phyloP scores from a whole-genome alignment of 192 early-diverging fungal genomes.

The Linnemannia exigua region DNA sequence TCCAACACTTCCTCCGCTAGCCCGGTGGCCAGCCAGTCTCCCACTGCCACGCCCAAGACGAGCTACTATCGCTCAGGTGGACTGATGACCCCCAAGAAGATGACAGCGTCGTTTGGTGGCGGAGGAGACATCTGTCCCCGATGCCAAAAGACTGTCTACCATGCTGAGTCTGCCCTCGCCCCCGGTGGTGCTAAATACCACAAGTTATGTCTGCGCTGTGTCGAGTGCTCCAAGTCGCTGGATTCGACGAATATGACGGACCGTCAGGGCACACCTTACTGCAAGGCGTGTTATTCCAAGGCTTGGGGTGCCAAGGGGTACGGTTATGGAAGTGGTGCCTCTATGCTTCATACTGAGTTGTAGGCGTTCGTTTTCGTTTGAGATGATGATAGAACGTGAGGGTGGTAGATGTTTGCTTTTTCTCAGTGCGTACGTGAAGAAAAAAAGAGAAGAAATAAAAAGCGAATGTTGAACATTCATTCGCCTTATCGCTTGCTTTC shows the following conservation, averaged over 20 bases:
- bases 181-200: slow-evolving; percentile 72
- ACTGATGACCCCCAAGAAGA: slow-evolving; percentile 52
- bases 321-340: slow-evolving; percentile 58
- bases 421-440: not conserved
- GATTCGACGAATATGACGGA: slow-evolving; percentile 72
- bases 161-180: slow-evolving; percentile 65
- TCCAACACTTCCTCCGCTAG: not conserved
- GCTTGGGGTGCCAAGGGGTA: slow-evolving; percentile 68
- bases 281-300: slow-evolving; percentile 67
- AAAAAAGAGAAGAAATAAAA: not conserved
- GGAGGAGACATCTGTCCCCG: slow-evolving; percentile 66
- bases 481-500: too few relatives aligned
- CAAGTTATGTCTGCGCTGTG: slow-evolving; percentile 68
- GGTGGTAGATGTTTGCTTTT: not conserved
- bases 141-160: slow-evolving; percentile 71
- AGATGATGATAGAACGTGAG: not conserved
- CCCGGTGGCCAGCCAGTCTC: slow-evolving; percentile 18
- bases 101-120: slow-evolving; percentile 26
- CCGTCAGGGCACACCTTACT: slow-evolving; percentile 62
- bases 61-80: slow-evolving; percentile 44
- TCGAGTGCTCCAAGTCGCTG: slow-evolving; percentile 65
- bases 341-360: slow-evolving; percentile 58
- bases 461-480: too few relatives aligned
- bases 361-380: not conserved
- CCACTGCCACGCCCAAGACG: slow-evolving; percentile 26